A percentile compares a stretch with the other conserved stretches of the same genome.
Conservation (phyloP, 129 eudicot genomes). For the Pseudognaphalium luteoalbum region DNA sequence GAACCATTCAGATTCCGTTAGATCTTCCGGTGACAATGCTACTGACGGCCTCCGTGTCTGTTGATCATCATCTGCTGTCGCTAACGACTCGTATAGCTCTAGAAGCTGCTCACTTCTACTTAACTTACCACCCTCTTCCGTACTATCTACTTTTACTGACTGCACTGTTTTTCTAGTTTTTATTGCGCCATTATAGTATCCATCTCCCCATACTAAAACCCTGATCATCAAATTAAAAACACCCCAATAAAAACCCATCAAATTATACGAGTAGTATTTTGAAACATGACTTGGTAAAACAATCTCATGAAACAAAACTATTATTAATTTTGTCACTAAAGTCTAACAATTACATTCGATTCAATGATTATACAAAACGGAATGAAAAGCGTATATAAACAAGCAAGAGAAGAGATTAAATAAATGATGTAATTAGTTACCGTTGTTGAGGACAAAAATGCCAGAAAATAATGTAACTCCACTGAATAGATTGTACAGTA, state of each 20-base stretch:
- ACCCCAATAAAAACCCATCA: not conserved
- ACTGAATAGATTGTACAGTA: constrained; percentile 64
- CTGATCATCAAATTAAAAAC: constrained; percentile 38
- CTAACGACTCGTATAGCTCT: constrained; percentile 74
- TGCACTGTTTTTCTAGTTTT: constrained; percentile 86
- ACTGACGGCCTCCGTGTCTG: constrained; percentile 77
- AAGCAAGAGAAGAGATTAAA: too few species aligned
- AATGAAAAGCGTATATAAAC: too few species aligned
- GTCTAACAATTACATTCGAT: too few species aligned
- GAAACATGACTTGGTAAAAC: not conserved
- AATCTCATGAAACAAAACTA: too few species aligned
- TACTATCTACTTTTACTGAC: constrained; percentile 56
- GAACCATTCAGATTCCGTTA: constrained; percentile 93
- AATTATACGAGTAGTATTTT: too few species aligned
- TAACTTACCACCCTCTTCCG: constrained; percentile 74
- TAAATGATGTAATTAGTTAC: constrained; percentile 30
- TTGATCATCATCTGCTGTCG: constrained; percentile 32
- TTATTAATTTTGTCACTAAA: too few species aligned
- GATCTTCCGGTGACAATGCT: constrained; percentile 88
- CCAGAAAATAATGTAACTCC: constrained; percentile 94
- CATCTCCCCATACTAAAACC: constrained; percentile 75
- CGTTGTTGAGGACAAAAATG: constrained; percentile 60
- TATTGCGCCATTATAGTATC: constrained; percentile 87
- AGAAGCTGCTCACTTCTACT: constrained; percentile 82
- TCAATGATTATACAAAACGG: too few species aligned